Evolutionary conservation across 2,329 filamentous ascomycete species (phyloP), one percentile per base, ranked within the genome.

Genomic region (Diaporthe vaccinii): DNA sequence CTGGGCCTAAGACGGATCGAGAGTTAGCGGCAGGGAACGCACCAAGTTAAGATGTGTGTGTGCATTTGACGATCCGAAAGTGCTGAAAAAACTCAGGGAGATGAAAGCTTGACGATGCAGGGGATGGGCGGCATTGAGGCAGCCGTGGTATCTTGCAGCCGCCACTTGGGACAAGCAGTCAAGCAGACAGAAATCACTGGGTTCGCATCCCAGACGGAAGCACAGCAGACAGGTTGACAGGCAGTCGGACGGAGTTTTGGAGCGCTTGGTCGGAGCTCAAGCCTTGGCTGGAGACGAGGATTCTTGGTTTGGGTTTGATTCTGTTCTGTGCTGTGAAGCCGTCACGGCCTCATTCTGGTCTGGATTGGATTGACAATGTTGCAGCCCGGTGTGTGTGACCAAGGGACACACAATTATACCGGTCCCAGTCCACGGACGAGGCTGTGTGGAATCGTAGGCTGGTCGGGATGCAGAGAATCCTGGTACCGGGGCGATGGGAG

Each of bases 11-110:
- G 59, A 67, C 69, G 46, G 55, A 53, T 67, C 20, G 51, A 70
- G 70, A 75, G 62, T 76, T 73, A 75, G 73, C 73, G 34, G 55
- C 75, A 68, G 39, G 55, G 62, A 57, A 65, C 55, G 65, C 62
- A 41, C 55, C 58, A 53, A 51, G n/a, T 41, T 10, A 53, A 59
- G 46, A 59, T 25, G 25, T 14, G 62, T 49, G 41, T 53, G 53
- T 65, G 53, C 65, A 41, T 57, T 53, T 51, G 17, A 49, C 31
- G 65, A 69, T 55, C 71, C 22, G 51, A 36, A 73, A 65, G 61
- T 73, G 71, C 71, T 73, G 71, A n/a, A 65, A 65, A 73, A 65
- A 41, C 46, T 44, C 3, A 17, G 53, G 25, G 58, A 55, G 65
- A n/a, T n/a, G n/a, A 69, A 25, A 69, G 34, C 49, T 28, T 55